These are phyloP conservation scores for Buddleja alternifolia DNA, from an alignment of 257 asterid genomes.

Conservation along the genomic window DNA sequence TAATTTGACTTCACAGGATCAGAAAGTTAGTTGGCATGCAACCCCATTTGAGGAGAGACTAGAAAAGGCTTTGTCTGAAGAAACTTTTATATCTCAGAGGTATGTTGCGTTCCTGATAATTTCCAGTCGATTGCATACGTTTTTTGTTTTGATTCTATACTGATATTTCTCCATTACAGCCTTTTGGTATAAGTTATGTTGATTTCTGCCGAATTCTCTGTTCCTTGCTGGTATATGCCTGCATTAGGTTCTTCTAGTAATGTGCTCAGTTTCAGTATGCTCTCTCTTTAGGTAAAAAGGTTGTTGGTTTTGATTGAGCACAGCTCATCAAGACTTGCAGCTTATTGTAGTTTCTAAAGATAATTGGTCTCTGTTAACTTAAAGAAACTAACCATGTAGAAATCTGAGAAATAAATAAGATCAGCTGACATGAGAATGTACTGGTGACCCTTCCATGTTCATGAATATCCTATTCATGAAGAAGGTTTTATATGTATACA, in stretches of 20 bases:
- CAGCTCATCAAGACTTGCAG: neutral
- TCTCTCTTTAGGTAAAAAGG: neutral
- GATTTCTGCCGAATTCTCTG: conserved; percentile 3
- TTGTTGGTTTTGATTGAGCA: conserved; percentile 5
- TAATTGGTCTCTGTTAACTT: too few relatives aligned
- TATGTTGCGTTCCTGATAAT: conserved; percentile 29
- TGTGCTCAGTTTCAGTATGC: neutral
- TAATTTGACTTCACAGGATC: conserved; percentile 49
- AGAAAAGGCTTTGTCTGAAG: conserved; percentile 92
- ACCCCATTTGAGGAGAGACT: conserved; percentile 96
- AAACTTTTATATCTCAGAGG: conserved; percentile 69
- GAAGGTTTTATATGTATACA: too few relatives aligned
- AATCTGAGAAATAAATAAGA: too few relatives aligned
- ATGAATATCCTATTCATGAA: too few relatives aligned
- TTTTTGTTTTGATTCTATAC: neutral
- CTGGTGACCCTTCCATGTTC: too few relatives aligned
- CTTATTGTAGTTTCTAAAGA: too few relatives aligned
- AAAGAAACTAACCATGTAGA: too few relatives aligned
- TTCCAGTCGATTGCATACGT: neutral
- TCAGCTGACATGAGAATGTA: neutral
- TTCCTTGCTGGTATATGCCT: neutral
- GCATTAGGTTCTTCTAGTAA: neutral
- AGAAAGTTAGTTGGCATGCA: conserved; percentile 95
- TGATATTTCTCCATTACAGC: neutral
- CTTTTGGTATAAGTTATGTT: neutral